Evolutionary conservation across 2,329 filamentous ascomycete species (phyloP), one percentile per base, ranked within the genome.

Genomic region (Paecilomyces sp.): DNA sequence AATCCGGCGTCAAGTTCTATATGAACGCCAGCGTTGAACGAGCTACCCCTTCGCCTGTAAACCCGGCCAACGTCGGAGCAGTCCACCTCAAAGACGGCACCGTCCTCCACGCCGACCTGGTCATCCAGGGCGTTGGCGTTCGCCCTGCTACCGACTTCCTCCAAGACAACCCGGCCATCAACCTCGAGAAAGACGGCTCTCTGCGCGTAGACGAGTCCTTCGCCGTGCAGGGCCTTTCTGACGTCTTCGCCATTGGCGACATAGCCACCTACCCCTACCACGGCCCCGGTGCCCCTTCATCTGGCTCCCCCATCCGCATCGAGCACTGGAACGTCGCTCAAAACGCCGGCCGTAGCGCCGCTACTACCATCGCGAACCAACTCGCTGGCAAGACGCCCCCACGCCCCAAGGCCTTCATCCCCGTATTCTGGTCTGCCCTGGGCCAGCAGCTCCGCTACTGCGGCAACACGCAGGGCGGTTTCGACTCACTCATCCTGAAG

Each of bases 241-340:
- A 93, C 65, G 92, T 97, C 57, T 99, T 90, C 71, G 94, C 94
- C 13, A 86, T 99, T 62, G 93, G 93, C 57, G 94, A 99, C 72
- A 97, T 99, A 63, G 92, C 94, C 12, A 92, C 90, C 0, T 97
- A 91, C 75, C 94, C 94, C 0, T 99, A 99, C 79, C 84, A 91
- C 73, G 94, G 94, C 1, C 94, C 94, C 0, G 92, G 90, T 25
- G 88, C 91, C 15, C 65, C 68, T n/a, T 64, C 61, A 1, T 65
- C 62, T 4, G 91, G 90, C 63, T 82, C 81, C 53, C 82, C 83
- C 18, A 85, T 89, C 0, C 88, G 94, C 63, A 97, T 97, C 70
- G 94, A 99, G 80, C 94, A 99, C 74, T 99, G 94, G 94, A 93
- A 97, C 75, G 94, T 99, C 2, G 94, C 94, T 3, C 94, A 97